Percentiles rank a stretch among this genome's conserved stretches.
Conservation (phyloP, 169 alveolate genomes). For the Neospora caninum region DNA sequence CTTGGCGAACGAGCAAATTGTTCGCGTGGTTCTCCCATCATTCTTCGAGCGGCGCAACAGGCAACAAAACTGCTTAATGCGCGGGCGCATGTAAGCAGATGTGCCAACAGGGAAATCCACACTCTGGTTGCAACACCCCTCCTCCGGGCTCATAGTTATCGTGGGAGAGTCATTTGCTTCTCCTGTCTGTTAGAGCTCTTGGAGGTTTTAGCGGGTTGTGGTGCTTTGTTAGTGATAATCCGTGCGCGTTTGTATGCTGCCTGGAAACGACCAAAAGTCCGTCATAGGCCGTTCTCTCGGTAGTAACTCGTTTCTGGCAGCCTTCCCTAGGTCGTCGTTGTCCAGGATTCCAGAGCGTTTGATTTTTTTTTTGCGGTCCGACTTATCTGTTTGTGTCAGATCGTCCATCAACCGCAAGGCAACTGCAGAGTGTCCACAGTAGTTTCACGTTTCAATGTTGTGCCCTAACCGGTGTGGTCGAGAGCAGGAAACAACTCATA, state of each 20-base stretch:
- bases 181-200: too few relatives aligned
- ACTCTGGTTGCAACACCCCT: conserved; percentile 5
- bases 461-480: too few relatives aligned
- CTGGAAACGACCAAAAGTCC: too few relatives aligned
- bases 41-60: not conserved
- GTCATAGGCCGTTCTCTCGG: not conserved
- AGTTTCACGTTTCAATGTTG: too few relatives aligned
- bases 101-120: conserved; percentile 28
- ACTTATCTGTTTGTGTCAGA: not conserved
- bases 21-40: not conserved
- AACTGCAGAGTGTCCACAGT: not conserved
- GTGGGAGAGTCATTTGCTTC: not conserved
- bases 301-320: not conserved
- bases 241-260: not conserved
- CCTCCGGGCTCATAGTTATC: not conserved
- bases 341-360: not conserved
- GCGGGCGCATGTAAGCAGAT: conserved; percentile 41
- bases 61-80: not conserved
- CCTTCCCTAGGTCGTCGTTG: not conserved
- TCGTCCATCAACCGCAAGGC: not conserved
- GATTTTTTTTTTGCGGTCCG: not conserved
- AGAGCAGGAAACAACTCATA: too few relatives aligned
- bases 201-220: not conserved
- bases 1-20: not conserved
- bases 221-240: not conserved